Conservation (phyloP, 2,329 filamentous ascomycete species). For the Colletotrichum lini region DNA sequence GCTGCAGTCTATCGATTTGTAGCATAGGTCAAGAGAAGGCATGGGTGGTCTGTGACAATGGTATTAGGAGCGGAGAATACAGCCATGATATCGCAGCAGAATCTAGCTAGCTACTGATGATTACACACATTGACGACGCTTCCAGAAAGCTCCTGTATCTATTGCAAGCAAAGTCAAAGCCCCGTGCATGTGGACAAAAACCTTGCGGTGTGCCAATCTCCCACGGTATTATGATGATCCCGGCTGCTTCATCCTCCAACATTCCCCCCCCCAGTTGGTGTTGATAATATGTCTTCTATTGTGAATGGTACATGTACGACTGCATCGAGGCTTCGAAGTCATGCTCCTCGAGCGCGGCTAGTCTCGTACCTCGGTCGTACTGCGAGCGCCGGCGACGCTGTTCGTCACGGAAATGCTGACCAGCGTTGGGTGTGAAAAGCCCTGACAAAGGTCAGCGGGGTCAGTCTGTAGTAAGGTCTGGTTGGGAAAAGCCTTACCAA, state of each 20-base stretch:
- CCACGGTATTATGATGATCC: background rate
- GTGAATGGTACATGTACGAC: slow-evolving; percentile 46
- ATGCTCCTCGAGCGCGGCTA: slow-evolving; percentile 77
- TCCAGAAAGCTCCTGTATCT: slow-evolving; percentile 39
- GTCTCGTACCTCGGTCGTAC: slow-evolving; percentile 84
- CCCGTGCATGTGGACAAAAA: slow-evolving; percentile 20
- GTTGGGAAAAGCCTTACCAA: slow-evolving; percentile 69
- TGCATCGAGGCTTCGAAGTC: slow-evolving; percentile 64
- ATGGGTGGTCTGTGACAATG: background rate
- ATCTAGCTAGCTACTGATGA: slow-evolving; percentile 38
- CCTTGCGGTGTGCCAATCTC: slow-evolving; percentile 14
- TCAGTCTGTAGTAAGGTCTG: background rate
- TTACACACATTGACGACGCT: slow-evolving; percentile 34
- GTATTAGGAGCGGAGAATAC: background rate
- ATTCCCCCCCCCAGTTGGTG: slow-evolving; percentile 3
- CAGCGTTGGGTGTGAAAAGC: slow-evolving; percentile 84
- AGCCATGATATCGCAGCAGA: slow-evolving; percentile 34
- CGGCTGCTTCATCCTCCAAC: slow-evolving; percentile 1
- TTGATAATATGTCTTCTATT: slow-evolving; percentile 44
- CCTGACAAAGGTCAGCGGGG: slow-evolving; percentile 59
- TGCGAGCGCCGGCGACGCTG: slow-evolving; percentile 83
- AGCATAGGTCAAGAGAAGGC: background rate
- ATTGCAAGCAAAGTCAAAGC: slow-evolving; percentile 36
- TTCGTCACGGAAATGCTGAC: slow-evolving; percentile 80
- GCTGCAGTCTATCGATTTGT: background rate